Percentiles rank a stretch among this genome's conserved stretches.
These are phyloP conservation scores for Amaranthus palmeri DNA, from an alignment of 148 eudicot genomes.

Conservation along the genomic window DNA sequence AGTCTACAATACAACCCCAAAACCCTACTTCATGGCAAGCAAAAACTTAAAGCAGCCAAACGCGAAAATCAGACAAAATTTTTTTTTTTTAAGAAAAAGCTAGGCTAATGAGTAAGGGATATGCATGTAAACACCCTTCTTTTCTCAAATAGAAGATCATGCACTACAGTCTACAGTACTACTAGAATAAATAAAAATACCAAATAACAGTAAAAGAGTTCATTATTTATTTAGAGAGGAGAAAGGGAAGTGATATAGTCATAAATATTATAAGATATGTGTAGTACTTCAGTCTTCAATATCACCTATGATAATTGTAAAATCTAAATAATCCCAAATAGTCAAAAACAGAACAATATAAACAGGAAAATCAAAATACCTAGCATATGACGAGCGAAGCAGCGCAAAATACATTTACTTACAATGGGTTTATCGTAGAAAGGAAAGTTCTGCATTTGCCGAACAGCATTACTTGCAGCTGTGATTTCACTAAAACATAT, in stretches of 20 bases:
- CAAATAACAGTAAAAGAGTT: not conserved
- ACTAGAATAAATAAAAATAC: not conserved
- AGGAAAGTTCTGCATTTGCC: slow-evolving; percentile 95
- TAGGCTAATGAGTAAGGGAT: not conserved
- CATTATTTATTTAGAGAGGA: not conserved
- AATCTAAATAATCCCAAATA: not conserved
- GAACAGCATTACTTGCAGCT: slow-evolving; percentile 94
- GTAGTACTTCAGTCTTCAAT: not conserved
- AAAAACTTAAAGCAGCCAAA: not conserved
- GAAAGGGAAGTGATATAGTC: not conserved
- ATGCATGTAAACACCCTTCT: not conserved
- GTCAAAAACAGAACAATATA: not conserved
- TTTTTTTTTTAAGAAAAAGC: not conserved
- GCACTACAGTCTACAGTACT: too few relatives aligned
- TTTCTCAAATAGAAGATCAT: not conserved
- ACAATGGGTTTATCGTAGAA: slow-evolving; percentile 95
- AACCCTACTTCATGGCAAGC: not conserved
- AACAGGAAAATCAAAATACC: not conserved
- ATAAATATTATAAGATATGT: not conserved
- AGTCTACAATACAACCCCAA: not conserved
- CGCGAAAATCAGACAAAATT: not conserved
- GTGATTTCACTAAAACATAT: slow-evolving; percentile 84
- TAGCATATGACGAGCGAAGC: not conserved
- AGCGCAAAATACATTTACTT: slow-evolving; percentile 13
- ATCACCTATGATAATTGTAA: too few relatives aligned